phyloP scores from a whole-genome alignment of 2,329 filamentous ascomycete species.

The Neofusicoccum parvum region DNA sequence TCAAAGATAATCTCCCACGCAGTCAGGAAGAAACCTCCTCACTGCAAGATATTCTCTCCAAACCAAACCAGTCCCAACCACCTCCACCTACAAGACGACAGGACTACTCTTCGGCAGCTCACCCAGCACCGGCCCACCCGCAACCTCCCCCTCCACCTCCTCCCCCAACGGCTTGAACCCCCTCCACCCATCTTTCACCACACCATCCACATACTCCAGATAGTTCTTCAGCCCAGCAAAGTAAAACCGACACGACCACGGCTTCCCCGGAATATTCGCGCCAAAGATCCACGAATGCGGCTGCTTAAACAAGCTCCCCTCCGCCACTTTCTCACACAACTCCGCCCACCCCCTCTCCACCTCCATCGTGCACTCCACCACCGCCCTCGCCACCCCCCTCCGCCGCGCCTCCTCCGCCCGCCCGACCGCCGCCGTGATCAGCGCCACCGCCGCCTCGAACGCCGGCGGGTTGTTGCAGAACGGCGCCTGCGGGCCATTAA shows the following conservation, averaged over 20 bases:
- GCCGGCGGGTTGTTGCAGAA: constrained; percentile 43
- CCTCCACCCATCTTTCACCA: not conserved
- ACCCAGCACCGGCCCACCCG: too few species aligned
- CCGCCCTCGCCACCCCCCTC: not conserved
- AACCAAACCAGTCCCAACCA: too few species aligned
- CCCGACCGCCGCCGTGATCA: constrained; percentile 29
- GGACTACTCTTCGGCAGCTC: too few species aligned
- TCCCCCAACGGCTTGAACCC: not conserved
- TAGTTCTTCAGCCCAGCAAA: not conserved
- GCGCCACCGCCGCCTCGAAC: constrained; percentile 41
- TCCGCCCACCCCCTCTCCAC: constrained; percentile 32
- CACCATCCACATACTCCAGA: not conserved
- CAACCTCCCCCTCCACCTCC: too few species aligned
- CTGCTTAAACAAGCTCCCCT: constrained; percentile 31
- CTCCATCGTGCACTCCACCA: constrained; percentile 32
- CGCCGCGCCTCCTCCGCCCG: constrained; percentile 20
- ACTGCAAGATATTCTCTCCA: too few species aligned
- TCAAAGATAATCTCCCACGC: too few species aligned
- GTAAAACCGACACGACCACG: not conserved
- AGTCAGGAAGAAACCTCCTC: too few species aligned
- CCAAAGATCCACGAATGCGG: constrained; percentile 35
- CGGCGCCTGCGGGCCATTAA: constrained; percentile 43
- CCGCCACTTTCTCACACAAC: constrained; percentile 29
- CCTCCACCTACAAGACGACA: too few species aligned
- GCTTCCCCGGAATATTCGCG: constrained; percentile 32